A percentile compares a stretch with the other conserved stretches of the same genome.
phyloP scores from a whole-genome alignment of 164 flowering plant species.

The Amborella trichopoda region DNA sequence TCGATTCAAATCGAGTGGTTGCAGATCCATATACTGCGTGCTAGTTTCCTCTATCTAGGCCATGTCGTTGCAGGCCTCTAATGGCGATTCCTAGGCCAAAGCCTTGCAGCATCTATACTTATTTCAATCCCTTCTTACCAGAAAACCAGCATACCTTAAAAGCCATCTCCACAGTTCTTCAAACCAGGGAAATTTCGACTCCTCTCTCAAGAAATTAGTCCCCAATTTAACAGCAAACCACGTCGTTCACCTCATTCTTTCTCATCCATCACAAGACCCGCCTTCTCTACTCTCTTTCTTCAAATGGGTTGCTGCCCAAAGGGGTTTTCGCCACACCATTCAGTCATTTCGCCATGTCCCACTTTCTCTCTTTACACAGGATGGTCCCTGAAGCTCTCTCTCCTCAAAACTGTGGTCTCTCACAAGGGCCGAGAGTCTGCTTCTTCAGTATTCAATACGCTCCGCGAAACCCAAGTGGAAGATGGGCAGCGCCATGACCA shows the following conservation, averaged over 20 bases:
- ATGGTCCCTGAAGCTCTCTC: conserved; percentile 32
- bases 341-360: conserved; percentile 44
- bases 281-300: conserved; percentile 50
- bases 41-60: too few relatives aligned
- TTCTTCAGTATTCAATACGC: conserved; percentile 24
- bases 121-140: too few relatives aligned
- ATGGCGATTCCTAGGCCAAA: too few relatives aligned
- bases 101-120: too few relatives aligned
- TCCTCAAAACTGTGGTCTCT: conserved; percentile 39
- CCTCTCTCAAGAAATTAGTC: conserved; percentile 34
- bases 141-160: too few relatives aligned
- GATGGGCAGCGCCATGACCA: background rate
- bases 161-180: too few relatives aligned
- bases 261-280: conserved; percentile 40
- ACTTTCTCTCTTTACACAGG: conserved; percentile 33
- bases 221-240: conserved; percentile 43
- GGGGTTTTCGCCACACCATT: conserved; percentile 38
- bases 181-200: too few relatives aligned
- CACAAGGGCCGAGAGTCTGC: conserved; percentile 63
- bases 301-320: conserved; percentile 42
- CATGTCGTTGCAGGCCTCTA: too few relatives aligned
- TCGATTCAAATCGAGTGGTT: too few relatives aligned
- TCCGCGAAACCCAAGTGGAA: conserved; percentile 31
- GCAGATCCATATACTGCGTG: too few relatives aligned
- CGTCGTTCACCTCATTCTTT: conserved; percentile 35